Conservation (phyloP, 148 eudicot species). For the Vaccinium macrocarpon region DNA sequence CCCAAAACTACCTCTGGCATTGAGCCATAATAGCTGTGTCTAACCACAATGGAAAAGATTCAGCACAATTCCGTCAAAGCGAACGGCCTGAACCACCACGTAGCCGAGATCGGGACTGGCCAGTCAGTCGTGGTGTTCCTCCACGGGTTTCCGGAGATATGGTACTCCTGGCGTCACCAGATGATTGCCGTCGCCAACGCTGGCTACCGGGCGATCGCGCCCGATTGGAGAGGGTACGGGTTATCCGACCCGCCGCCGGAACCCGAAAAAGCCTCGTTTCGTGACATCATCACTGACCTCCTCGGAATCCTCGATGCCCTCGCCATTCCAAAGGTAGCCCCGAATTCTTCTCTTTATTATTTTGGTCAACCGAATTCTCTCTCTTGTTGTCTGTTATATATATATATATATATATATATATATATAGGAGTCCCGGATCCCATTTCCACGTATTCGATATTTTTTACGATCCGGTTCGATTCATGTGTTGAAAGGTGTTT, state of each 20-base stretch:
- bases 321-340: slow-evolving; percentile 34
- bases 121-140: slow-evolving; percentile 30
- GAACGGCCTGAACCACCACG: slow-evolving; percentile 40
- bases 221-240: slow-evolving; percentile 45
- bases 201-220: slow-evolving; percentile 39
- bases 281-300: slow-evolving; percentile 29
- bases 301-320: slow-evolving; percentile 34
- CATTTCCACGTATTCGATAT: too few species aligned
- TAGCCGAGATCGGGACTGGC: slow-evolving; percentile 43
- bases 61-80: slow-evolving; percentile 33
- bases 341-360: not conserved
- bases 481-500: too few species aligned
- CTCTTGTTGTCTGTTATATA: too few species aligned
- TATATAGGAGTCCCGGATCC: too few species aligned
- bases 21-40: too few species aligned
- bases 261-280: slow-evolving; percentile 31
- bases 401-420: too few species aligned
- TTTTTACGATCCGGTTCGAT: too few species aligned
- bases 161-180: slow-evolving; percentile 52
- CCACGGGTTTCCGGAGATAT: slow-evolving; percentile 53
- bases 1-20: too few species aligned
- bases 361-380: too few species aligned
- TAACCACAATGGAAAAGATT: slow-evolving; percentile 30
- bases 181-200: slow-evolving; percentile 33
- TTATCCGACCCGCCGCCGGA: slow-evolving; percentile 28